Evolutionary conservation across 2,329 filamentous ascomycete species (phyloP), one percentile per base, ranked within the genome.

Genomic region (Nemania abortiva): DNA sequence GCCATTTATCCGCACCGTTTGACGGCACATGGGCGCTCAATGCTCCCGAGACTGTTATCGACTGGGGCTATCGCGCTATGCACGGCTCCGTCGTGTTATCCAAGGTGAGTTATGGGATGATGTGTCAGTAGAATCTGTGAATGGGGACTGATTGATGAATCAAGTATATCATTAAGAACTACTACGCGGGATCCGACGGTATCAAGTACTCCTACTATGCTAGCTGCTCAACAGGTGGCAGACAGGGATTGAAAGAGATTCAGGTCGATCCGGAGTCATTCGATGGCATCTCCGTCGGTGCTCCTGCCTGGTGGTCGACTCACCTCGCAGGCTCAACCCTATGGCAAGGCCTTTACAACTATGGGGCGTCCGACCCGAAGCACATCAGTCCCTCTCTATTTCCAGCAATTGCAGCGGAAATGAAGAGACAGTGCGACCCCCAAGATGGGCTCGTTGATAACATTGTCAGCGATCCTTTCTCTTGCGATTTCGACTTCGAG

Each of bases 221-320:
- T 7, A 87, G 87, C 45, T 90, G 88, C 74, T 89, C 86, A 0
- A 89, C 87, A 0, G 88, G 88, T 27, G 88, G 88, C 0, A 81
- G 88, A 0, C 87, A 90, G 77, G 88, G 88, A 7, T 77, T 89
- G 13, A 85, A 84, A 61, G 84, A 87, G 66, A 80, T 86, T 3
- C 84, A 89, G 72, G 72, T 81, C 20, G 84, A 83, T 68, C 86
- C 87, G 0, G 82, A 86, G 18, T 86, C 86, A 63, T 89, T 89
- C 67, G 86, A 89, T 68, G 88, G 87, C 13, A 82, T 87, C n/a
- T 77, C 88, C 0, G 82, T 87, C 6, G 86, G 85, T 0, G 81
- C 79, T 2, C 81, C 83, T n/a, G 84, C 84, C 7, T 87, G 83
- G 84, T 87, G 82, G 83, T 82, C 80, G 0, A 76, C 78, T n/a